These are phyloP conservation scores for Boletus rubescentipes DNA, from an alignment of 768 basidiomycete species.

Conservation along the genomic window DNA sequence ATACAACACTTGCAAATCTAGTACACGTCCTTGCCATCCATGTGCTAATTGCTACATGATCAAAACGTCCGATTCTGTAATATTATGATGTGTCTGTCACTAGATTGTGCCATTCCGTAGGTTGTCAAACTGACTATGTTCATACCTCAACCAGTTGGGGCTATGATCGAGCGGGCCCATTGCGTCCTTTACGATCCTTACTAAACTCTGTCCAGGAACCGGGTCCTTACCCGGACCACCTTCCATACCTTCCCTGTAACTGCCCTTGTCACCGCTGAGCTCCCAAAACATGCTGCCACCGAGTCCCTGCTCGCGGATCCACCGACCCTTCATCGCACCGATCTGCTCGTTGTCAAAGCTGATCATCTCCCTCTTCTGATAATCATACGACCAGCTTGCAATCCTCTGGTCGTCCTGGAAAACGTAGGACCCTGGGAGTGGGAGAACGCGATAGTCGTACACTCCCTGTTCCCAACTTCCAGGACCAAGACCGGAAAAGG, in stretches of 20 bases:
- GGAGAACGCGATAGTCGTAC: conserved; percentile 93
- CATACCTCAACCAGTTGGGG: conserved; percentile 83
- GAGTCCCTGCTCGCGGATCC: conserved; percentile 71
- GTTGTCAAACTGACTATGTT: conserved; percentile 77
- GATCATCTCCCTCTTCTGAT: conserved; percentile 72
- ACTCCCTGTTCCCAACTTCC: conserved; percentile 90
- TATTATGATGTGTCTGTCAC: neutral
- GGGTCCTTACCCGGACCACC: conserved; percentile 70
- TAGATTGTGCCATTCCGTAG: conserved; percentile 63
- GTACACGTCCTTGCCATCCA: neutral
- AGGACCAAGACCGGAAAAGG: conserved; percentile 79
- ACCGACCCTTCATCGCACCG: conserved; percentile 73
- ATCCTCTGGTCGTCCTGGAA: conserved; percentile 62
- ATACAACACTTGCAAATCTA: neutral
- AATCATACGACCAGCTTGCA: conserved; percentile 86
- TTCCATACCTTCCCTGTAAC: conserved; percentile 68
- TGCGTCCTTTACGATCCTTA: conserved; percentile 71
- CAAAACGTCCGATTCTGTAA: neutral
- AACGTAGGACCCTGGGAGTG: conserved; percentile 67
- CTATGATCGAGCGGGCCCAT: conserved; percentile 72
- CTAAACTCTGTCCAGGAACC: conserved; percentile 68
- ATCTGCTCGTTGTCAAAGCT: conserved; percentile 76
- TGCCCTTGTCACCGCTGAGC: conserved; percentile 82
- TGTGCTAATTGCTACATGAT: conserved; percentile 1
- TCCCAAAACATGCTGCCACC: conserved; percentile 98